A percentile compares a stretch with the other conserved stretches of the same genome.
phyloP scores from a whole-genome alignment of 2,329 filamentous ascomycete genomes.

The Plenodomus biglobosus region DNA sequence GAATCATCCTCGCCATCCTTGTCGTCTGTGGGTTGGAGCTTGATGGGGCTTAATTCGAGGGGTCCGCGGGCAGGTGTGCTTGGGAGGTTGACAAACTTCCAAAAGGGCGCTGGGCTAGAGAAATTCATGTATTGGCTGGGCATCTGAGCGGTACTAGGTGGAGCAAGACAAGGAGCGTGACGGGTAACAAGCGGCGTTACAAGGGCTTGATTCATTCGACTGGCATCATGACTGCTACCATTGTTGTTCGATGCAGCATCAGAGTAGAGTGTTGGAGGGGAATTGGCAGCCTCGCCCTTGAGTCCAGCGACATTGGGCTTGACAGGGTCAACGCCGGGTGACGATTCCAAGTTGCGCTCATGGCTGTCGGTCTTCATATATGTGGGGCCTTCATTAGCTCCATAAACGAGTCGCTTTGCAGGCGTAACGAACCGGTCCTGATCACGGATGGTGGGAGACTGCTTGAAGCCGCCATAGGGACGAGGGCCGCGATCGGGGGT shows the following conservation, averaged over 20 bases:
- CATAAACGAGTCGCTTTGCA: constrained; percentile 39
- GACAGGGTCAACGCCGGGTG: constrained; percentile 34
- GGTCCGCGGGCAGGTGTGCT: constrained; percentile 64
- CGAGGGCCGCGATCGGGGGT: constrained; percentile 58
- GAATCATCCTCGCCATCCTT: constrained; percentile 37
- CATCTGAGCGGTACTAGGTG: constrained; percentile 76
- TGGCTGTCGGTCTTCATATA: constrained; percentile 29
- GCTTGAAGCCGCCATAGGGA: constrained; percentile 34
- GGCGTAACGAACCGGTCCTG: constrained; percentile 37
- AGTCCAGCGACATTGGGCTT: constrained; percentile 38
- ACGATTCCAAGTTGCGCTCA: constrained; percentile 31
- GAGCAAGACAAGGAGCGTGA: constrained; percentile 72
- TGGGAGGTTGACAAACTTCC: constrained; percentile 78
- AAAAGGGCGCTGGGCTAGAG: constrained; percentile 82
- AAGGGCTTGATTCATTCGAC: constrained; percentile 37
- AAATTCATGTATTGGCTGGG: constrained; percentile 86
- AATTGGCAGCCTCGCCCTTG: constrained; percentile 38
- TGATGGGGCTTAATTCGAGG: constrained; percentile 41
- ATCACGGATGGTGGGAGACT: constrained; percentile 34
- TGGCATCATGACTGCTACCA: constrained; percentile 28
- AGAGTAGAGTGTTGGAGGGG: constrained; percentile 42
- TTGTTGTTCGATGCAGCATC: constrained; percentile 37
- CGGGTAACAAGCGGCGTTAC: constrained; percentile 72
- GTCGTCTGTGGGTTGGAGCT: constrained; percentile 35
- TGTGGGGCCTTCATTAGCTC: constrained; percentile 23